Base-by-base conservation (phyloP, 208 protist genomes). In the Acanthamoeba culbertsoni region DNA sequence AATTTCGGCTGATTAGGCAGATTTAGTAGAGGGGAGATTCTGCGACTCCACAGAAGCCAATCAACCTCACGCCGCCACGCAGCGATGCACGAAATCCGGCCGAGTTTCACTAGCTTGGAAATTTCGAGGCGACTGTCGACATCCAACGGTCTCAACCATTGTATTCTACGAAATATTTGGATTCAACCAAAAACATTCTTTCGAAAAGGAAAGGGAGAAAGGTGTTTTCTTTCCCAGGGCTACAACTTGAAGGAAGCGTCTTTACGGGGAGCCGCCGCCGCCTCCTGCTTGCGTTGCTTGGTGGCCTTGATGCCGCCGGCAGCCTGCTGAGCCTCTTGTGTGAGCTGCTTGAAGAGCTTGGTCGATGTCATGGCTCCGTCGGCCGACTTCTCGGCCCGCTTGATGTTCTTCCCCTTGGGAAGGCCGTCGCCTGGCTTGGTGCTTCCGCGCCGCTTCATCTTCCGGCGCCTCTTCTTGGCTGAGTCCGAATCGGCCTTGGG, bases 341-440 rank as follows among this genome's bases (percentile, higher is more conserved):
- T 42, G 37, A 79, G 68, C 68, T 79, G 68, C 68, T 79, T 79
- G 68, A 79, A 79, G 37, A 79, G 68, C 68, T 79, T 79, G 3
- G 68, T 79, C 42, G 68, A 48, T 16, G 37, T 79, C 68, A 48
- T 79, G 10, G 68, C 23, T n/a, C 37, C 37, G 33, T n/a, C 37
- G 23, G 10, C 33, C 12, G 31, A 16, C 33, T 43, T 79, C 68
- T 42, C 68, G 23, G 42, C 42, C 26, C 37, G 33, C 68, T 48
- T 46, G 20, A 48, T n/a, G 37, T 79, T 48, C 42, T 79, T 79
- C 23, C 42, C 42, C 37, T 33, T 43, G 28, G 68, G 42, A 10
- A 46, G 14, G 45, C 37, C 37, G 10, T 16, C 10, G n/a, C 10
- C 37, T n/a, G 14, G 42, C 42, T 46, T 79, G 68, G 31, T 7